Evolutionary conservation across 208 protist species (phyloP).

Genomic region (Acanthamoeba castellanii): DNA sequence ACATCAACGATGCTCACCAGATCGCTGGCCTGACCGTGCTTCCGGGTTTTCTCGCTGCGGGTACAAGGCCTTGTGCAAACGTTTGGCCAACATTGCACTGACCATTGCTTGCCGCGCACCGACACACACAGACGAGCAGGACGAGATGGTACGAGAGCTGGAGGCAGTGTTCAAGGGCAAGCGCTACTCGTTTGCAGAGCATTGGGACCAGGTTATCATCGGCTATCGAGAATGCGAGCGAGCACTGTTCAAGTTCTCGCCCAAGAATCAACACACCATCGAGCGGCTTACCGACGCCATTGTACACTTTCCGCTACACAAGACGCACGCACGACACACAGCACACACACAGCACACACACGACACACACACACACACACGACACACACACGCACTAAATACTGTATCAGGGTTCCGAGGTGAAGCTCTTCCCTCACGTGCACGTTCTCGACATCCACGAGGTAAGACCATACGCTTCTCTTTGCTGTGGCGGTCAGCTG

Average conservation of each 20-base stretch:
- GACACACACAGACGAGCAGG: conserved; percentile 11
- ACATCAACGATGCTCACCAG: not conserved
- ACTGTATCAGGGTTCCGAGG: not conserved
- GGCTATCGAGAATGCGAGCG: conserved; percentile 69
- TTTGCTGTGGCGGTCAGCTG: too few species aligned
- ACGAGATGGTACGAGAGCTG: conserved; percentile 36
- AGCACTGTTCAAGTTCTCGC: conserved; percentile 59
- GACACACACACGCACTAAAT: too few species aligned
- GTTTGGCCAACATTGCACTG: not conserved
- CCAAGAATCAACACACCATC: conserved; percentile 57
- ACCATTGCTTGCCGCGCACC: too few species aligned
- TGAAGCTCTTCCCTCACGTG: conserved; percentile 61
- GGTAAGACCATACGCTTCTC: not conserved
- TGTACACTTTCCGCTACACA: not conserved
- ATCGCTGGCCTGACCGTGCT: not conserved
- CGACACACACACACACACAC: too few species aligned
- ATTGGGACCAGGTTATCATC: conserved; percentile 72
- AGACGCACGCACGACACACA: too few species aligned
- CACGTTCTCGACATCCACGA: conserved; percentile 72
- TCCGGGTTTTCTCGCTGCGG: not conserved
- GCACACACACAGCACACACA: too few species aligned
- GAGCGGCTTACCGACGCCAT: conserved; percentile 15
- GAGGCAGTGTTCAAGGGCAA: conserved; percentile 69
- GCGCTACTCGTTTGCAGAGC: conserved; percentile 48
- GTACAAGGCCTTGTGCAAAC: not conserved